Conservation (phyloP, 768 basidiomycete genomes). For the Lactarius vividus region DNA sequence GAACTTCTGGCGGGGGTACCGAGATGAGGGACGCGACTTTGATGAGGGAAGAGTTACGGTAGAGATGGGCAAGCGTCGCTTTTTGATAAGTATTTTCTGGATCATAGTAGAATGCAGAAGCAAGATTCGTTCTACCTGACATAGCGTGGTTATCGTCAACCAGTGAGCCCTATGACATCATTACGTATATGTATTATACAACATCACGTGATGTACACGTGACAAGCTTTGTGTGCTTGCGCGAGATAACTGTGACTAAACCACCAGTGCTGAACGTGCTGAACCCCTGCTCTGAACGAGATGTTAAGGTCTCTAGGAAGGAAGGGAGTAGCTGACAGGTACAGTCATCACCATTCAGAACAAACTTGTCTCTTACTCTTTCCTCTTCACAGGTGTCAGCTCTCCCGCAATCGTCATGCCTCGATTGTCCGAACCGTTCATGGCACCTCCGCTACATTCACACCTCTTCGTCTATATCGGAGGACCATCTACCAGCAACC, state of each 20-base stretch:
- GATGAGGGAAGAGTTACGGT: constrained; percentile 25
- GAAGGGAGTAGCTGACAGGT: constrained; percentile 42
- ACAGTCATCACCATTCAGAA: constrained; percentile 12
- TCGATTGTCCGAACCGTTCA: not conserved
- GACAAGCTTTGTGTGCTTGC: not conserved
- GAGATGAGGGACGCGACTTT: constrained; percentile 23
- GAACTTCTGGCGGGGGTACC: constrained; percentile 18
- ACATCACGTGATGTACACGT: not conserved
- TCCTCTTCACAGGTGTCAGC: constrained; percentile 11
- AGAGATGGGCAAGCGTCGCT: constrained; percentile 22
- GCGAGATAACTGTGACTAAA: not conserved
- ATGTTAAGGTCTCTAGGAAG: constrained; percentile 42
- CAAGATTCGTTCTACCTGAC: constrained; percentile 13
- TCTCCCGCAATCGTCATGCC: constrained; percentile 3
- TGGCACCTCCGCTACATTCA: not conserved
- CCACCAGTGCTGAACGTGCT: too few relatives aligned
- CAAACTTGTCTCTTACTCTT: not conserved
- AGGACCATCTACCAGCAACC: not conserved
- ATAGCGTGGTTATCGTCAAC: not conserved
- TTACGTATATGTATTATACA: not conserved
- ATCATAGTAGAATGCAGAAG: constrained; percentile 20
- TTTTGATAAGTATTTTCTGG: constrained; percentile 22
- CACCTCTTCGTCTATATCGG: constrained; percentile 4
- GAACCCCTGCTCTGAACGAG: constrained; percentile 1
- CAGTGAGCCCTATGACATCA: not conserved